A percentile compares a stretch with the other conserved stretches of the same genome.
Evolutionary conservation across 2,329 filamentous ascomycete species (phyloP).

Genomic region (Colletotrichum gigasporum): DNA sequence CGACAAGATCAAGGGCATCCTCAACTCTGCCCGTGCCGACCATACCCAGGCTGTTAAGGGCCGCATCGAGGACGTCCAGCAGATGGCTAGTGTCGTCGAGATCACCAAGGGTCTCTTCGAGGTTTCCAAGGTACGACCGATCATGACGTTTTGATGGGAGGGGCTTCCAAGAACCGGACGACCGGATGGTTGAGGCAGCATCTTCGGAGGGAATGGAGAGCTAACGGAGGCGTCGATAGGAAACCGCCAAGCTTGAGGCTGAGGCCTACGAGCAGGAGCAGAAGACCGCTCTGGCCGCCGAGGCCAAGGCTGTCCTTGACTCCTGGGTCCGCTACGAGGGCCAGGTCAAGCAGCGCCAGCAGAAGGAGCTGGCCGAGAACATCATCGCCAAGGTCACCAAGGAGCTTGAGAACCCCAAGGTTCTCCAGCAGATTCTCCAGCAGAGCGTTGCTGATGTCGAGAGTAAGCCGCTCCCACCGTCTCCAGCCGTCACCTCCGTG

Average conservation of each 20-base stretch:
- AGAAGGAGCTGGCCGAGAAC: slow-evolving; percentile 91
- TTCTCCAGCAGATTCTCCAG: slow-evolving; percentile 95
- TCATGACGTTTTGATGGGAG: neutral
- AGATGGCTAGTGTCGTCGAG: slow-evolving; percentile 93
- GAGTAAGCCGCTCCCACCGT: slow-evolving; percentile 66
- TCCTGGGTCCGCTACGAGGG: slow-evolving; percentile 99
- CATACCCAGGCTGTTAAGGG: slow-evolving; percentile 96
- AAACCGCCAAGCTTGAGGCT: slow-evolving; percentile 96
- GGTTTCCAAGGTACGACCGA: slow-evolving; percentile 86
- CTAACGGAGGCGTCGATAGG: slow-evolving; percentile 60
- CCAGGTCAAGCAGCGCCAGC: slow-evolving; percentile 98
- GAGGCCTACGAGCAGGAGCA: slow-evolving; percentile 98
- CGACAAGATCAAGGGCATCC: slow-evolving; percentile 92
- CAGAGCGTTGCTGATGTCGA: slow-evolving; percentile 97
- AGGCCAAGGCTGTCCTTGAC: slow-evolving; percentile 95
- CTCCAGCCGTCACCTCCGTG: neutral
- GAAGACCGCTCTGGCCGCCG: slow-evolving; percentile 87
- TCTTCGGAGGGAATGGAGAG: neutral
- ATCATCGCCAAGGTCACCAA: slow-evolving; percentile 98
- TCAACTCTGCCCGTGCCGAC: slow-evolving; percentile 93
- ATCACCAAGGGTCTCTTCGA: slow-evolving; percentile 97
- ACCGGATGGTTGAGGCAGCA: neutral
- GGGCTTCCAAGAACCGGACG: neutral
- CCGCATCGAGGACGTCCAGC: slow-evolving; percentile 92
- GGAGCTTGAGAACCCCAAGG: slow-evolving; percentile 98